Percentiles rank a stretch among this genome's conserved stretches.
Evolutionary conservation across 2,329 filamentous ascomycete species (phyloP).

Genomic region (Epichloe uncinata): DNA sequence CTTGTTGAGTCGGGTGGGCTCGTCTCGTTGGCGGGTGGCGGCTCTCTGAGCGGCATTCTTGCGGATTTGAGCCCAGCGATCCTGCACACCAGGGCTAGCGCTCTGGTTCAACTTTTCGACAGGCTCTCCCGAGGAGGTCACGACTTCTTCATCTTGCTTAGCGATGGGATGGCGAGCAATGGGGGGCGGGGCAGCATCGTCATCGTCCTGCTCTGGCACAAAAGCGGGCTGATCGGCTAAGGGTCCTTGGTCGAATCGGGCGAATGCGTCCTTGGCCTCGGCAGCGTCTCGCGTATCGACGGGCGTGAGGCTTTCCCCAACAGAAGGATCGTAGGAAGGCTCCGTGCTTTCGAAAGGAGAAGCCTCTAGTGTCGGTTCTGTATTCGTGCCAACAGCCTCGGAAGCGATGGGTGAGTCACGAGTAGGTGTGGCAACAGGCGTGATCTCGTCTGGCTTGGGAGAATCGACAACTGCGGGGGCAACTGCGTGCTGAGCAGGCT

Average conservation of each 20-base stretch:
- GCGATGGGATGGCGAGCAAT: conserved; percentile 29
- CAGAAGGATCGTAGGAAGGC: conserved; percentile 8
- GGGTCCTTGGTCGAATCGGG: conserved; percentile 77
- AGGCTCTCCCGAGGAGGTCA: conserved; percentile 10
- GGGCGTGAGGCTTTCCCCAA: conserved; percentile 36
- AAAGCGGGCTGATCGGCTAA: conserved; percentile 79
- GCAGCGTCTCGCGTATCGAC: conserved; percentile 45
- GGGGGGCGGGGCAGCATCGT: conserved; percentile 38
- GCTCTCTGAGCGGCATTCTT: conserved; percentile 85
- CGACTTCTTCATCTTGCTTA: conserved; percentile 4
- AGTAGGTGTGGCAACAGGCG: neutral
- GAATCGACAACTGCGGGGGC: neutral
- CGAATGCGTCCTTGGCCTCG: conserved; percentile 47
- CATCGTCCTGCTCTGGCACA: conserved; percentile 44
- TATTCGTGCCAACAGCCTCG: neutral
- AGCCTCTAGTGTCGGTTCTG: neutral
- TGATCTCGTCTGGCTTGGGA: neutral
- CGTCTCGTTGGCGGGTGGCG: conserved; percentile 49
- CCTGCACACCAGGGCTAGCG: conserved; percentile 33
- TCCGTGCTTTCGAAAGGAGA: conserved; percentile 6
- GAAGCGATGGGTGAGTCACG: neutral
- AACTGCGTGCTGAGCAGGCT: neutral
- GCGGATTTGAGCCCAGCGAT: conserved; percentile 91
- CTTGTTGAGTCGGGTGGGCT: conserved; percentile 45
- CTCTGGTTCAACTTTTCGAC: conserved; percentile 22